Conservation (phyloP, 768 basidiomycete species). For the Trametes coccinea region DNA sequence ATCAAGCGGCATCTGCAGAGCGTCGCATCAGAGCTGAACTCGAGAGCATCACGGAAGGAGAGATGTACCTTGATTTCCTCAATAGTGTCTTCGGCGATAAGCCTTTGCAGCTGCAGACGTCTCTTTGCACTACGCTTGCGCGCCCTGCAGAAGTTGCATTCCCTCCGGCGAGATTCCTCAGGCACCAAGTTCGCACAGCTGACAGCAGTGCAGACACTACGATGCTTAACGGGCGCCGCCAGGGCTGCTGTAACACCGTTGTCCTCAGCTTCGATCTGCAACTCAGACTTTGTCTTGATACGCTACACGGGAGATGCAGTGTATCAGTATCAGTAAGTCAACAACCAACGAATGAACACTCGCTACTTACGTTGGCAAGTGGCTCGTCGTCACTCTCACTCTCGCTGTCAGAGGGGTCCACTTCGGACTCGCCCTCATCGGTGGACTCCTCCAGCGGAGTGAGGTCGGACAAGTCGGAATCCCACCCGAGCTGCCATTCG, state of each 20-base stretch:
- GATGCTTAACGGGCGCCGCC: neutral
- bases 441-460: slow-evolving; percentile 27
- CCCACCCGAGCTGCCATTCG: slow-evolving; percentile 11
- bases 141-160: slow-evolving; percentile 23
- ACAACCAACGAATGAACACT: neutral
- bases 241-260: neutral
- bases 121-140: slow-evolving; percentile 7
- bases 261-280: neutral
- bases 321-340: neutral
- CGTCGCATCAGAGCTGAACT: neutral
- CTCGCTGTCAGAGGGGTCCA: slow-evolving; percentile 13
- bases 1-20: neutral
- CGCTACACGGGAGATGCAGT: neutral
- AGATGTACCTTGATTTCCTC: slow-evolving; percentile 6
- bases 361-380: neutral
- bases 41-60: neutral
- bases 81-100: neutral
- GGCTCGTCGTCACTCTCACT: slow-evolving; percentile 9
- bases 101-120: neutral
- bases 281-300: neutral
- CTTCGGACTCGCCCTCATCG: slow-evolving; percentile 19
- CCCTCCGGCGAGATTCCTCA: slow-evolving; percentile 17
- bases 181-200: slow-evolving; percentile 26
- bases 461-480: slow-evolving; percentile 29
- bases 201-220: slow-evolving; percentile 18